phyloP scores from a whole-genome alignment of 2,329 filamentous ascomycete genomes.

The Arthrobotrys pseudoclavata region DNA sequence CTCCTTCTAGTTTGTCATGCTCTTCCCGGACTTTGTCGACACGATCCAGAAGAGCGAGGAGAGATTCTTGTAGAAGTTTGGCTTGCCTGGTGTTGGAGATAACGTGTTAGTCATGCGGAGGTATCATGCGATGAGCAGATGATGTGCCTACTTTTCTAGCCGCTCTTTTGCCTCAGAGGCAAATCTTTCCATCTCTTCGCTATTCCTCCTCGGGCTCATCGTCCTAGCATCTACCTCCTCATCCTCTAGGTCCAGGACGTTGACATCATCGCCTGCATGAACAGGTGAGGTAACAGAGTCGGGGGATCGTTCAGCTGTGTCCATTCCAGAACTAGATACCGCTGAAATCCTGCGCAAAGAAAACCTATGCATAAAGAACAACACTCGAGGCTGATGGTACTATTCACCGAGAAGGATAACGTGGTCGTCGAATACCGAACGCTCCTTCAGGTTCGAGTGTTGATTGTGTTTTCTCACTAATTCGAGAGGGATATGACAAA shows the following conservation, averaged over 20 bases:
- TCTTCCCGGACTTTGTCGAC: constrained; percentile 95
- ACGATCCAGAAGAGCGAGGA: constrained; percentile 89
- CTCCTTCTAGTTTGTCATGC: constrained; percentile 94
- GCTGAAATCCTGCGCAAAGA: constrained; percentile 55
- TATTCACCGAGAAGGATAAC: constrained; percentile 1
- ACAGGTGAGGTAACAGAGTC: constrained; percentile 57
- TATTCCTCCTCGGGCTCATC: constrained; percentile 93
- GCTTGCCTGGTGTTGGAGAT: constrained; percentile 77
- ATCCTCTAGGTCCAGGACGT: constrained; percentile 69
- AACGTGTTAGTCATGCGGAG: constrained; percentile 12
- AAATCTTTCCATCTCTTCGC: constrained; percentile 88
- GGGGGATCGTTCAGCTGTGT: constrained; percentile 58
- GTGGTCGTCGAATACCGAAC: not conserved
- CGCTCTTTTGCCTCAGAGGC: constrained; percentile 79
- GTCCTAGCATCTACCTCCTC: constrained; percentile 81
- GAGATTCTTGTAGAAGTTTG: constrained; percentile 86
- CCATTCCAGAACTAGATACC: constrained; percentile 58
- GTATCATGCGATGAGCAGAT: not conserved
- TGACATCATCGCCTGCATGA: constrained; percentile 55
- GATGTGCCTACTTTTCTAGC: constrained; percentile 61
- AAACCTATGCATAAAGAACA: constrained; percentile 50
- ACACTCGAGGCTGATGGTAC: not conserved
- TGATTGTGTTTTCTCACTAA: not conserved
- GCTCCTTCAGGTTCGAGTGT: constrained; percentile 3
- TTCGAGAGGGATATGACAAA: constrained; percentile 25